Percentiles rank a stretch among this genome's conserved stretches.
phyloP scores from a whole-genome alignment of 148 eudicot species.

The Agrostemma githago region DNA sequence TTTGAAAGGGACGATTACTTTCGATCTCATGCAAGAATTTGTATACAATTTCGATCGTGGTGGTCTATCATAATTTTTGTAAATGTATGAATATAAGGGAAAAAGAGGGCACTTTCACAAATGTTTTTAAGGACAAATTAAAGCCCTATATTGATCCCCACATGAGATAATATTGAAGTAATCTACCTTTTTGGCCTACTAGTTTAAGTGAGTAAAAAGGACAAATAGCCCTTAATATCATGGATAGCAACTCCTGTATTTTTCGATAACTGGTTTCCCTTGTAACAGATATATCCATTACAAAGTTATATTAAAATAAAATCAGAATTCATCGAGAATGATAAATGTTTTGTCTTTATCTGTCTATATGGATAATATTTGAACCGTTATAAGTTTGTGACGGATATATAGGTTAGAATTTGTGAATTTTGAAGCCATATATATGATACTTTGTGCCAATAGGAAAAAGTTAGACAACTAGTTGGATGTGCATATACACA shows the following conservation, averaged over 20 bases:
- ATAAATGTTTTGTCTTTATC: no score
- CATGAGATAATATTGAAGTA: constrained; percentile 13
- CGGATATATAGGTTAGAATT: no score
- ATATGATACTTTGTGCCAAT: constrained; percentile 6
- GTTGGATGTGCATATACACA: background rate
- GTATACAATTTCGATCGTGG: background rate
- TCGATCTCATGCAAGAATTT: background rate
- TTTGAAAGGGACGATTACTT: background rate
- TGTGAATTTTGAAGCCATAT: constrained; percentile 11
- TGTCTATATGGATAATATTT: no score
- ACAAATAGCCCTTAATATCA: constrained; percentile 24
- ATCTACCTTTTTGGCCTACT: constrained; percentile 21
- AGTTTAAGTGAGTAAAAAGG: constrained; percentile 24
- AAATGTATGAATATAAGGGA: background rate
- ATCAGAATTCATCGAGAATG: no score
- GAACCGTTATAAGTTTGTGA: no score
- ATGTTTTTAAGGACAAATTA: constrained; percentile 10
- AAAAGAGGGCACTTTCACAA: constrained; percentile 15
- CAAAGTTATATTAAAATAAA: no score
- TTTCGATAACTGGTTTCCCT: no score
- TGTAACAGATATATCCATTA: no score
- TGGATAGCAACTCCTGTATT: constrained; percentile 11
- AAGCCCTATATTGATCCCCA: constrained; percentile 17
- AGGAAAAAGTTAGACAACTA: constrained; percentile 6
- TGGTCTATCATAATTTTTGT: background rate